A percentile compares a stretch with the other conserved stretches of the same genome.
Evolutionary conservation across 805 yeast species (phyloP).

Genomic region (Candida ortonii): DNA sequence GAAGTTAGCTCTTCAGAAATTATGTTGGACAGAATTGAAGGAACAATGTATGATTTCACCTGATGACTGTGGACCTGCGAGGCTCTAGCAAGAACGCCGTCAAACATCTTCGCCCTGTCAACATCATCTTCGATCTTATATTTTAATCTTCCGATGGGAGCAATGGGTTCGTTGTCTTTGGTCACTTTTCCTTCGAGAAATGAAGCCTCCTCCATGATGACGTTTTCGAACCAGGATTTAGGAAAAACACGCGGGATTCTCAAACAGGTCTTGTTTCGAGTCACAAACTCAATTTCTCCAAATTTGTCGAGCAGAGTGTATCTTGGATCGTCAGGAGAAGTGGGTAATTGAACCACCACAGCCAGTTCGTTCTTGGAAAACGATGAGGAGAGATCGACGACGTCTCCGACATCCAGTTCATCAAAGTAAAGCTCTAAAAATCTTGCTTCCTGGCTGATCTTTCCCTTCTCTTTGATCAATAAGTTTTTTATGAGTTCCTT

Average conservation of each 20-base stretch:
- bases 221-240: slow-evolving; percentile 30
- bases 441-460: slow-evolving; percentile 2
- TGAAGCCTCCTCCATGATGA: slow-evolving; percentile 29
- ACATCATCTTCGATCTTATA: slow-evolving; percentile 31
- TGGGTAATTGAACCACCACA: slow-evolving; percentile 55
- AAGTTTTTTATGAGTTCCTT: slow-evolving; percentile 4
- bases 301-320: slow-evolving; percentile 54
- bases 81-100: slow-evolving; percentile 25
- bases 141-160: slow-evolving; percentile 34
- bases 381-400: slow-evolving; percentile 49
- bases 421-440: slow-evolving; percentile 25
- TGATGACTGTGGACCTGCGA: slow-evolving; percentile 9
- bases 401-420: slow-evolving; percentile 54
- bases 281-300: slow-evolving; percentile 54
- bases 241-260: slow-evolving; percentile 57
- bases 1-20: slow-evolving; percentile 28
- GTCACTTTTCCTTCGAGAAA: slow-evolving; percentile 24
- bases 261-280: slow-evolving; percentile 42
- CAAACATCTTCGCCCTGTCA: slow-evolving; percentile 28
- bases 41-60: slow-evolving; percentile 30
- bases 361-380: slow-evolving; percentile 45
- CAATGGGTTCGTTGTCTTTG: slow-evolving; percentile 9
- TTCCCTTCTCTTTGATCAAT: slow-evolving; percentile 8
- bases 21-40: slow-evolving; percentile 32
- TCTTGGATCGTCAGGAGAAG: slow-evolving; percentile 45